Conservation (phyloP, 2,329 filamentous ascomycete genomes). For the Epichloe hybrida region DNA sequence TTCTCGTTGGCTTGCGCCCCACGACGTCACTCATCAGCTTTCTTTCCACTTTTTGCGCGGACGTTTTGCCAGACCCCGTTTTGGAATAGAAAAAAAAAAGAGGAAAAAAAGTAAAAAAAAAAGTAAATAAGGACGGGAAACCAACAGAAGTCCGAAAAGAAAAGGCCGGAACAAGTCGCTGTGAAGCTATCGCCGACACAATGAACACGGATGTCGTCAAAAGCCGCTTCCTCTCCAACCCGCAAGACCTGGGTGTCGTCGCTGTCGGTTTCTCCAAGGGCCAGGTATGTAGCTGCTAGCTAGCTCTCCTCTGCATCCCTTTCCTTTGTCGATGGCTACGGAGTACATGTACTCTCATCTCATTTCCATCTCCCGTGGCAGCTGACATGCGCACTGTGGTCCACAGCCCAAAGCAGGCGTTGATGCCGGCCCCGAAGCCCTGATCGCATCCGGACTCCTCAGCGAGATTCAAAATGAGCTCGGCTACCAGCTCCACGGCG, state of each 20-base stretch:
- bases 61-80: no score
- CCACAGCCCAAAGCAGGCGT: slow-evolving; percentile 75
- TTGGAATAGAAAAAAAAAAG: not conserved
- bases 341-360: no score
- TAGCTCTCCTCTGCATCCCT: not conserved
- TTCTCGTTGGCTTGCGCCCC: not conserved
- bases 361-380: no score
- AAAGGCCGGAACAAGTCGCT: no score
- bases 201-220: slow-evolving; percentile 42
- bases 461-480: slow-evolving; percentile 73
- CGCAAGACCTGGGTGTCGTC: slow-evolving; percentile 75
- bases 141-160: not conserved
- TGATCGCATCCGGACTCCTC: slow-evolving; percentile 80
- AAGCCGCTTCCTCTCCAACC: slow-evolving; percentile 66
- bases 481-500: slow-evolving; percentile 76
- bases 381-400: no score
- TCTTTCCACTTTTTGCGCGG: not conserved
- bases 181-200: slow-evolving; percentile 4
- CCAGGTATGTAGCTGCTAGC: slow-evolving; percentile 48
- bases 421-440: slow-evolving; percentile 75
- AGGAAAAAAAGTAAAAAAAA: not conserved
- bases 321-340: not conserved
- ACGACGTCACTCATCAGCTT: not conserved
- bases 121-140: not conserved
- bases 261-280: slow-evolving; percentile 94